Evolutionary conservation across 1,139 yeast species (phyloP).

Genomic region (Taphrina communis): DNA sequence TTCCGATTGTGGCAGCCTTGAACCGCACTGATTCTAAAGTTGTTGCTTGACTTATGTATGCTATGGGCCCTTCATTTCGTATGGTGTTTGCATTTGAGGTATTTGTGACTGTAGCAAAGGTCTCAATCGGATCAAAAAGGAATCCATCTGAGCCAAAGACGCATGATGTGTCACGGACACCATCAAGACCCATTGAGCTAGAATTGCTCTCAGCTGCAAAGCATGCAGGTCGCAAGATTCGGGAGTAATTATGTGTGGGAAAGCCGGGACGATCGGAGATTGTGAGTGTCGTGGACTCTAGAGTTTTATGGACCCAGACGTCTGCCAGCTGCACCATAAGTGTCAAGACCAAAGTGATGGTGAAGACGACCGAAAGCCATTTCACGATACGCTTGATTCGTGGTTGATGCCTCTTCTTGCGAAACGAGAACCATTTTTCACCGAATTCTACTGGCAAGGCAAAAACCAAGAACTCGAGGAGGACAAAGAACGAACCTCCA

Average conservation of each 20-base stretch:
- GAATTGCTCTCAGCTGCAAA: not conserved
- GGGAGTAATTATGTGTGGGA: conserved; percentile 6
- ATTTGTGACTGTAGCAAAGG: conserved; percentile 19
- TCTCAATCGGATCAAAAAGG: conserved; percentile 12
- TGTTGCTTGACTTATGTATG: conserved; percentile 6
- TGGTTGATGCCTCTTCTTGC: not conserved
- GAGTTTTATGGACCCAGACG: conserved; percentile 22
- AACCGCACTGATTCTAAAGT: not conserved
- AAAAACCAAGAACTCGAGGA: conserved; percentile 16
- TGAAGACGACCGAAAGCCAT: conserved; percentile 1
- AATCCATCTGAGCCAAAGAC: conserved; percentile 14
- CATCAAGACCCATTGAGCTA: conserved; percentile 9
- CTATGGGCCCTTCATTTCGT: not conserved
- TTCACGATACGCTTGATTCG: not conserved
- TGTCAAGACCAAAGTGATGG: not conserved
- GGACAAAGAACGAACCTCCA: conserved; percentile 21
- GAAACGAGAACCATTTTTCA: not conserved
- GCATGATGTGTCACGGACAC: conserved; percentile 9
- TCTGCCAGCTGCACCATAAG: conserved; percentile 10
- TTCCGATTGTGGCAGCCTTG: conserved; percentile 9
- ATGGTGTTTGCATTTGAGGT: conserved; percentile 11
- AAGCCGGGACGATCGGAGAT: not conserved
- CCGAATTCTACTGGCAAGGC: conserved; percentile 5
- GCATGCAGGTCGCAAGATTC: conserved; percentile 8
- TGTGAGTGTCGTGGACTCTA: conserved; percentile 7